Base-by-base conservation (phyloP, 148 eudicot species). In the Spergularia bocconei region DNA sequence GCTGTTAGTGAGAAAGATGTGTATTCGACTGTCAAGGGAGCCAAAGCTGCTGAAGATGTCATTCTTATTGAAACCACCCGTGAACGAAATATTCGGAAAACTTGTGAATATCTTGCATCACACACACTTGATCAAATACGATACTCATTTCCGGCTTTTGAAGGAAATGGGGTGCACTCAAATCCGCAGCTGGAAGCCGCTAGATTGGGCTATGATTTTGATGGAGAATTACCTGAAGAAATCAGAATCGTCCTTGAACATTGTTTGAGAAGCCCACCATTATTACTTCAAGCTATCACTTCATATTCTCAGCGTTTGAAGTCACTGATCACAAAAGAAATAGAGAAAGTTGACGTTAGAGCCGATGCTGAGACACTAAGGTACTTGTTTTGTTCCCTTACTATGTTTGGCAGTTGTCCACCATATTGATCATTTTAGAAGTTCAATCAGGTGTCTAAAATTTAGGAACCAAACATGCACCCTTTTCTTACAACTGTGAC, bases 311-410 rank as follows among this genome's bases (percentile, higher is more conserved):
- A 95, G 78, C 82, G 92, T 70, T 78, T 95, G 84, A 89, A 81
- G 78, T 81, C 87, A 41, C 79, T 84, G 72, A 91, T 95, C 66
- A 47, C 80, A 57, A 85, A 85, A 76, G 99, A 95, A 82, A 89
- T 85, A 78, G 99, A 95, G 75, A 95, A 95, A 82, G 89, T 95
- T 85, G 97, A 95, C 80, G 89, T 91, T 73, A 86, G 97, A 87
- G 99, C 92, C 73, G 99, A 95, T 89, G 99, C 99, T 61, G 99
- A 95, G 85, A 86, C 91, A 60, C 87, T 95, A 67, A 95, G 97
- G 99, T 95, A 72, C 44, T 52, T 70, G 3, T 48, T 67, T 41
- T 33, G 21, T 57, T 63, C 20, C 72, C 56, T 51, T 69, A 7
- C 47, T 20, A 23, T 53, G 19, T 29, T 48, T 20, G n/a, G 33